Base-by-base conservation (phyloP, 805 yeast species). In the Candida sithepensis region DNA sequence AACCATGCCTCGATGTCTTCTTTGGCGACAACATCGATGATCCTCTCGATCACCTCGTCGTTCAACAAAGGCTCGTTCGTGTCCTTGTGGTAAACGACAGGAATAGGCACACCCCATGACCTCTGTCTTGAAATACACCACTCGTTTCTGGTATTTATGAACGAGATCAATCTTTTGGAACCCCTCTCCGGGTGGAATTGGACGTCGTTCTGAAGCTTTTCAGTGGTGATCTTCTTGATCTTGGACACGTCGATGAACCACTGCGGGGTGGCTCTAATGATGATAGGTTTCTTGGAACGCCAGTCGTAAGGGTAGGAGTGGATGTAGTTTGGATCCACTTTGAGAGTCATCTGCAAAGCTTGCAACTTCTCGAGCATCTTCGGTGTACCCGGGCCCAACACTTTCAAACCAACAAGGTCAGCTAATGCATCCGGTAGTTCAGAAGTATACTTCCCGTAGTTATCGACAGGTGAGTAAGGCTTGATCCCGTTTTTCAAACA, bases 81-180 rank as follows among this genome's bases (percentile, higher is more conserved):
- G 33, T 72, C 71, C 45, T 69, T 70, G 41, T 78, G 70, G 66
- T 84, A 87, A 8, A 94, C 67, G 0, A 87, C 94, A 1, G 99
- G 98, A 36, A 94, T 86, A 1, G 99, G 99, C 30, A 94, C 97
- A 41, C 99, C 99, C 99, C 99, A 94, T 18, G 79, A 75, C 54
- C 99, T 80, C 64, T 94, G 99, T 58, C 99, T 75, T 1, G 98
- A 91, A 28, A 94, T 90, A 68, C 99, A 94, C 99, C 99, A 94
- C 61, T 94, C 99, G 52, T 82, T 81, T 67, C 99, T 79, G 43
- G 84, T 81, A 19, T 70, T 72, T 24, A 90, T 76, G 61, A 92
- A 94, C 13, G 95, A 79, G 2, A 72, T 57, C 30, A 94, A 73
- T 52, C 98, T 74, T 43, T 78, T 83, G 26, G 70, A 69, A 2